Evolutionary conservation across 306 rosid species (phyloP), one percentile per base, ranked within the genome.

Genomic region (Lotus japonicus): DNA sequence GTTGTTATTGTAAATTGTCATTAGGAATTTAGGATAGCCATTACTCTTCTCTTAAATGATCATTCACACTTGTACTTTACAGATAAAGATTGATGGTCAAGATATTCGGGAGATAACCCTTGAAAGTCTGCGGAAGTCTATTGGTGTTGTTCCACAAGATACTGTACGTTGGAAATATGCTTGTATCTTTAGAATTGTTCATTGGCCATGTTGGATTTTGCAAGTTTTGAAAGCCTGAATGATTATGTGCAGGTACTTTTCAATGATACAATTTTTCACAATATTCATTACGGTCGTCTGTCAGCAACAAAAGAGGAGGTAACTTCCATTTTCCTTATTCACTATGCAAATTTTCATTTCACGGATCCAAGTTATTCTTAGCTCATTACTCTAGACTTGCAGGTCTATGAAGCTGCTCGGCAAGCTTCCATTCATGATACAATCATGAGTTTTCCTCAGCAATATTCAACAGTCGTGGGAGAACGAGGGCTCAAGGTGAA

Each of bases 121-220:
- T 58, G 86, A 86, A 79, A 94, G 98, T 85, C 75, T 94, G 70
- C 82, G 98, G 67, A 88, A 84, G 77, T 76, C 84, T 43, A 84
- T 94, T 57, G 98, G 97, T 64, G 96, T 94, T 77, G 98, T 94
- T 72, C 98, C 98, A 49, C 98, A 94, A 82, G 98, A 94, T 85
- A 89, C 95, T 58, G 98, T 88, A 84, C 66, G 81, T 80, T 72
- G 66, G 52, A 66, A 66, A 31, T 64, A 65, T 31, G 68, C 21
- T 21, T 77, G 46, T 68, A 26, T 43, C 60, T 68, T 48, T 65
- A 42, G 51, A 42, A 26, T 41, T 17, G 31, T 33, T 58, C 53
- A 48, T 74, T 58, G 42, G 21, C 39, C 28, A 1, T 62, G 23
- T 56, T 63, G 26, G 71, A 66, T 70, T 67, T 54, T 78, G 42